Conservation (phyloP, 2,329 filamentous ascomycete species). For the Leptographium procerum region DNA sequence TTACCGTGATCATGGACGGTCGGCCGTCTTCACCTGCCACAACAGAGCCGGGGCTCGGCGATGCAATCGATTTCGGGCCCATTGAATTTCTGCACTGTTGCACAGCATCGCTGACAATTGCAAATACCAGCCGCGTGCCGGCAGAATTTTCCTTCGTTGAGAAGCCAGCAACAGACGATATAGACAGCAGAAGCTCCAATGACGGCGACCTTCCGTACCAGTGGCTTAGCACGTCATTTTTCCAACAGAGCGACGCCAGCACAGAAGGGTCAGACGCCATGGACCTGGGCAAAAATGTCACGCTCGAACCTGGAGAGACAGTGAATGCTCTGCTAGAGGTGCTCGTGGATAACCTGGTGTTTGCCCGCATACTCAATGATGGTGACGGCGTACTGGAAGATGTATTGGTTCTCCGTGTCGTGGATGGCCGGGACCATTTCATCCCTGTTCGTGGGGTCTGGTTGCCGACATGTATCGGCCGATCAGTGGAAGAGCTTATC, state of each 20-base stretch:
- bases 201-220: slow-evolving; percentile 19
- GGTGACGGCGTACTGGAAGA: slow-evolving; percentile 61
- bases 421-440: slow-evolving; percentile 82
- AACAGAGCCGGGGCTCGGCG: not conserved
- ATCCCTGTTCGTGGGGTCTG: slow-evolving; percentile 69
- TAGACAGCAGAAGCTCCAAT: slow-evolving; percentile 21
- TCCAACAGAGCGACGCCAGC: slow-evolving; percentile 29
- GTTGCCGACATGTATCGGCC: slow-evolving; percentile 71
- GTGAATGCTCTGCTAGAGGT: slow-evolving; percentile 58
- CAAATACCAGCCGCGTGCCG: slow-evolving; percentile 77
- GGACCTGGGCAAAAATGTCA: slow-evolving; percentile 44
- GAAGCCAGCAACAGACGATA: slow-evolving; percentile 42
- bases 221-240: slow-evolving; percentile 64
- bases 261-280: slow-evolving; percentile 20
- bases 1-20: slow-evolving; percentile 53
- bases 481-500: slow-evolving; percentile 80
- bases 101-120: slow-evolving; percentile 63
- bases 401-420: slow-evolving; percentile 74
- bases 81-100: slow-evolving; percentile 58
- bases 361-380: slow-evolving; percentile 62
- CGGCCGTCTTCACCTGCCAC: slow-evolving; percentile 25
- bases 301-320: slow-evolving; percentile 75
- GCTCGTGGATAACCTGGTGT: slow-evolving; percentile 49
- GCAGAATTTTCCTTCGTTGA: slow-evolving; percentile 75
- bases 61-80: slow-evolving; percentile 63